These are phyloP conservation scores for Byssochlamys sp. DNA, from an alignment of 2,329 filamentous ascomycete species.

Conservation along the genomic window DNA sequence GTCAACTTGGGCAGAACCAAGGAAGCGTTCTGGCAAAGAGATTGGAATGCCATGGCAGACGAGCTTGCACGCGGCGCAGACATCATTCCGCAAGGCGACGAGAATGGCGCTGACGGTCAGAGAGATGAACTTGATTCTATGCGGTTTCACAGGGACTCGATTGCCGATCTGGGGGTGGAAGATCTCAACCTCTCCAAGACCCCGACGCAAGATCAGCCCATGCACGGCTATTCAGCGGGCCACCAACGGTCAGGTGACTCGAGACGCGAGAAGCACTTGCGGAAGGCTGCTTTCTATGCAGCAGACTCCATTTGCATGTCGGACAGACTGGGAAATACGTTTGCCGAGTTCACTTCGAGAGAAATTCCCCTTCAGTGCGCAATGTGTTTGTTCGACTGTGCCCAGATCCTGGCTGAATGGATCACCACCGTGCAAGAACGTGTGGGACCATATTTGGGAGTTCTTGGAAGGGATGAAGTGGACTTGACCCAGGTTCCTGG, in stretches of 20 bases:
- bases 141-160: slow-evolving; percentile 21
- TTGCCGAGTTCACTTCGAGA: slow-evolving; percentile 70
- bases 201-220: slow-evolving; percentile 24
- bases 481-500: slow-evolving; percentile 72
- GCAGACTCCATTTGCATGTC: slow-evolving; percentile 84
- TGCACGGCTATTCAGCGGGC: slow-evolving; percentile 19
- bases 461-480: slow-evolving; percentile 72
- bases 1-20: slow-evolving; percentile 88
- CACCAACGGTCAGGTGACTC: slow-evolving; percentile 36
- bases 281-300: slow-evolving; percentile 91
- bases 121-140: slow-evolving; percentile 9
- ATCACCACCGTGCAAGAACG: slow-evolving; percentile 85
- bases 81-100: slow-evolving; percentile 61
- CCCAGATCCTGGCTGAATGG: slow-evolving; percentile 91
- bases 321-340: slow-evolving; percentile 74
- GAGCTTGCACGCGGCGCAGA: slow-evolving; percentile 72
- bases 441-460: slow-evolving; percentile 77
- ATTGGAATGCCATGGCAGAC: slow-evolving; percentile 84
- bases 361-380: slow-evolving; percentile 84
- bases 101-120: slow-evolving; percentile 19
- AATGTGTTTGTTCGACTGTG: slow-evolving; percentile 87
- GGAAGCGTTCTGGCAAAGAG: slow-evolving; percentile 85
- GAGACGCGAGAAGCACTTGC: slow-evolving; percentile 73
- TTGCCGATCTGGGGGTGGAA: slow-evolving; percentile 26
- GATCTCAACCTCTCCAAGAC: slow-evolving; percentile 30